Percentiles rank a stretch among this genome's conserved stretches.
Conservation (phyloP, 331 rosid species). For the Malus hybrid region DNA sequence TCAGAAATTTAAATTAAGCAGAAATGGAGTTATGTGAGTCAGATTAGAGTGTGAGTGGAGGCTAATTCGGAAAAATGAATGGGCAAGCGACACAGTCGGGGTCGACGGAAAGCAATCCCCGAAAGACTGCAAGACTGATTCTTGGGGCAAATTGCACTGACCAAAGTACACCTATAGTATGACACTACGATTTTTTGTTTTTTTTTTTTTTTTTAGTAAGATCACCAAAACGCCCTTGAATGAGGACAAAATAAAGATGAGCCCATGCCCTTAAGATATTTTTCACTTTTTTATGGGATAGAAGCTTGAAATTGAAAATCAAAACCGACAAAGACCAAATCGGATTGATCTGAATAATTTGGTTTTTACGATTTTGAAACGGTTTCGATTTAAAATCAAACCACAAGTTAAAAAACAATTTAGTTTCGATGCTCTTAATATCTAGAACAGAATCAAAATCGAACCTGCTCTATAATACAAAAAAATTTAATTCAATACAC, state of each 20-base stretch:
- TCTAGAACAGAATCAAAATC: no score
- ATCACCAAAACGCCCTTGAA: background rate
- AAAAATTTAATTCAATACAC: no score
- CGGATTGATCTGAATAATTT: no score
- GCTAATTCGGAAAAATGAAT: background rate
- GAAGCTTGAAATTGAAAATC: no score
- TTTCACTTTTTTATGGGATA: background rate
- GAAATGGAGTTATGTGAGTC: background rate
- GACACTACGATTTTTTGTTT: background rate
- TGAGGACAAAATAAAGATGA: background rate
- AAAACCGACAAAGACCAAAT: no score
- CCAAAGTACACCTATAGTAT: background rate
- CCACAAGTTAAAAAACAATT: no score
- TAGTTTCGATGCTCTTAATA: no score
- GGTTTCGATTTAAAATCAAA: no score
- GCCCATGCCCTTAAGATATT: constrained; percentile 15
- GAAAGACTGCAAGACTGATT: background rate
- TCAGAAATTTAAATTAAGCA: background rate
- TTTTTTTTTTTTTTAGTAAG: no score
- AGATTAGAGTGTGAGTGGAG: background rate
- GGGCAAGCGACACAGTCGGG: background rate
- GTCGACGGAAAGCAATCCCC: constrained; percentile 5
- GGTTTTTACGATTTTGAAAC: no score
- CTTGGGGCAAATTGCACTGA: background rate
- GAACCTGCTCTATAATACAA: no score